Evolutionary conservation across 2,329 filamentous ascomycete species (phyloP).

Genomic region (Akanthomyces lecanii): DNA sequence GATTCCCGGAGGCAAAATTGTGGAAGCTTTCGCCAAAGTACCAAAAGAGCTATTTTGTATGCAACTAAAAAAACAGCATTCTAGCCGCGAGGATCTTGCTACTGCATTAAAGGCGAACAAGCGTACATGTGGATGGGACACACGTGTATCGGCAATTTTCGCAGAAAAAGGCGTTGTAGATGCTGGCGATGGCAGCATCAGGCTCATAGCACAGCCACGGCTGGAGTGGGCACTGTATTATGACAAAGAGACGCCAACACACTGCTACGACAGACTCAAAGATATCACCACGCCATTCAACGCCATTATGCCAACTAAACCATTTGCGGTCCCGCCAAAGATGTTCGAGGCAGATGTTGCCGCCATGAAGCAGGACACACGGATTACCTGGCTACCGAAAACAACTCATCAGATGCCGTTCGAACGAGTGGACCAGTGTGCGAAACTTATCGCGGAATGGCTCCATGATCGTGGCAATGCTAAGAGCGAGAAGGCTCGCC

Average conservation of each 20-base stretch:
- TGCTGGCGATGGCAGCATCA: neutral
- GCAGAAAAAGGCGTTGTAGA: neutral
- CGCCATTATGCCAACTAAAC: conserved; percentile 5
- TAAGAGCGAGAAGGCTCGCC: neutral
- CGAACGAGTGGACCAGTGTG: conserved; percentile 2
- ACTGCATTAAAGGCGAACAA: neutral
- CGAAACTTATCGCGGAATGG: neutral
- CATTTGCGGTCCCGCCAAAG: neutral
- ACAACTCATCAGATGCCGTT: neutral
- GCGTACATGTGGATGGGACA: neutral
- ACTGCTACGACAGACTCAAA: conserved; percentile 3
- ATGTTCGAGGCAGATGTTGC: conserved; percentile 6
- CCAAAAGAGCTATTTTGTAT: neutral
- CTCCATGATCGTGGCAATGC: neutral
- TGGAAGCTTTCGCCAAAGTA: neutral
- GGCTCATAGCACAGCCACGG: conserved; percentile 1
- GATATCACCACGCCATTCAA: neutral
- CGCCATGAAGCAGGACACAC: neutral
- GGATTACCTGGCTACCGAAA: neutral
- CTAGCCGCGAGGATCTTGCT: neutral
- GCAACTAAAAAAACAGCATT: neutral
- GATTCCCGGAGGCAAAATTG: conserved; percentile 4
- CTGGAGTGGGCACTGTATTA: conserved; percentile 3
- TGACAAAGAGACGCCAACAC: conserved; percentile 1
- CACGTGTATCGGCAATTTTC: neutral